Evolutionary conservation across 2,329 filamentous ascomycete genomes (phyloP).

Genomic region (Delphinella strobiligena): DNA sequence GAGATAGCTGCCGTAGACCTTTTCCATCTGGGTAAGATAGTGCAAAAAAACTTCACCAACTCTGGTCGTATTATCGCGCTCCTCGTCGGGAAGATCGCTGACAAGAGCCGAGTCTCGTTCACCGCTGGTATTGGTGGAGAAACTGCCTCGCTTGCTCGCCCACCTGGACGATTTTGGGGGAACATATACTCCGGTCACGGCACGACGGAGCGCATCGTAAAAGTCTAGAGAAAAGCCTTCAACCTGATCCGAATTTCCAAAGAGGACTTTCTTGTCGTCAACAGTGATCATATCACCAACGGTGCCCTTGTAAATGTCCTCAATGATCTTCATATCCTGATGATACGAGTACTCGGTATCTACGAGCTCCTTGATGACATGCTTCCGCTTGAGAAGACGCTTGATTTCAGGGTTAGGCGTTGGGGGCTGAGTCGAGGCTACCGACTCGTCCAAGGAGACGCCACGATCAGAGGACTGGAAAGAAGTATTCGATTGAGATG

Average conservation of each 20-base stretch:
- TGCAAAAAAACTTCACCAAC: conserved; percentile 48
- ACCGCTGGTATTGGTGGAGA: conserved; percentile 30
- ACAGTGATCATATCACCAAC: conserved; percentile 61
- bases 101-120: conserved; percentile 17
- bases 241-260: conserved; percentile 85
- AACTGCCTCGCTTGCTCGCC: conserved; percentile 39
- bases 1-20: conserved; percentile 52
- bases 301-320: conserved; percentile 95
- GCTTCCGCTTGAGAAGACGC: conserved; percentile 65
- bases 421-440: conserved; percentile 13
- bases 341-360: conserved; percentile 89
- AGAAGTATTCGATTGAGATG: conserved; percentile 23
- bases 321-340: conserved; percentile 91
- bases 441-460: conserved; percentile 3
- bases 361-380: conserved; percentile 82
- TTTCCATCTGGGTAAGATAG: conserved; percentile 48
- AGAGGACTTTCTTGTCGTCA: conserved; percentile 80
- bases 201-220: conserved; percentile 66
- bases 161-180: conserved; percentile 45
- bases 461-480: conserved; percentile 15
- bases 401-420: conserved; percentile 39
- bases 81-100: conserved; percentile 31
- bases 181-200: conserved; percentile 67
- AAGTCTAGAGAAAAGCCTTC: conserved; percentile 76
- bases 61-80: conserved; percentile 46